Base-by-base conservation (phyloP, 192 early-diverging fungal genomes). In the Pecoramyces ruminantium region DNA sequence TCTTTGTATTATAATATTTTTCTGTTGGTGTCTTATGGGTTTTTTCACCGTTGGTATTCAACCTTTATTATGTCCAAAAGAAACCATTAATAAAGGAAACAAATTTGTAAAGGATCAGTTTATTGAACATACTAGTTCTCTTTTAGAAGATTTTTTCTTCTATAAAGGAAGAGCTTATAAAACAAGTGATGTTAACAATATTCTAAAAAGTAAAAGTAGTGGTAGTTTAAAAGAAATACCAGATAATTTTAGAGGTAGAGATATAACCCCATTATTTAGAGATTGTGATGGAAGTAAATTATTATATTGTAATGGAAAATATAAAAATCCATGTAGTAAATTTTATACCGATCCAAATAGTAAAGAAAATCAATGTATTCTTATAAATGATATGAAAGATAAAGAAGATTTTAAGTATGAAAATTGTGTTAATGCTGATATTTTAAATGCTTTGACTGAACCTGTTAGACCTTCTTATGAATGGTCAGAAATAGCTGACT, bases 1-100 rank as follows among this genome's bases (percentile, higher is more conserved):
- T 34, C 30, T 88, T 12, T 87, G 86, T 79, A 80, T 88, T 29
- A 86, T 88, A 27, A 86, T 88, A 79, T 80, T 82, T 30, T 58
- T 80, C 5, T 82, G 86, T 30, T 84, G 81, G 79, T 80, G 79
- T 2, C 78, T 77, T 11, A 84, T 87, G 12, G 85, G 83, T 13
- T 88, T 88, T 79, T 81, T 88, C 29, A 86, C 88, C 17, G 83
- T 86, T 77, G 88, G 88, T 21, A 38, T 88, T 3, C 83, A 88
- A 79, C 80, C 84, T 28, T 78, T 83, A 18, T 79, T 88, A 3
- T 88, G 87, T 81, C 86, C 84, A 13, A 58, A 79, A n/a, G n/a
- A n/a, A n/a, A n/a, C n/a, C n/a, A n/a, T n/a, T n/a, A n/a, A n/a
- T n/a, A n/a, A n/a, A n/a, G n/a, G n/a, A n/a, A n/a, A n/a, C n/a